Percentiles rank a stretch among this genome's conserved stretches.
Evolutionary conservation across 1,284 basidiomycete genomes (phyloP).

Genomic region (Cystobasidium pallidum): DNA sequence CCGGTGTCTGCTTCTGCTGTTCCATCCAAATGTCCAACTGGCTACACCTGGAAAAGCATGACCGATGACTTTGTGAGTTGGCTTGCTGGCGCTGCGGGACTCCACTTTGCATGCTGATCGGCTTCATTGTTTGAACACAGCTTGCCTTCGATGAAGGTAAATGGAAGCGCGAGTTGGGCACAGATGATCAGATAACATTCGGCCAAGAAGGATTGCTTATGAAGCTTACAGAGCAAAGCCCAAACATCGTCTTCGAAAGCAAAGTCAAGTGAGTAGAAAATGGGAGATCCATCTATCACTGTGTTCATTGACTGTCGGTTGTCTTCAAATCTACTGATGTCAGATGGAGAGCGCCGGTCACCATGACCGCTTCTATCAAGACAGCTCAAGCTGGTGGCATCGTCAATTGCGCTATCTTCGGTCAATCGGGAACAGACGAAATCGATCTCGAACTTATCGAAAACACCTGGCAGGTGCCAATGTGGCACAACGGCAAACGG

Average conservation of each 20-base stretch:
- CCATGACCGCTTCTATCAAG: conserved; percentile 22
- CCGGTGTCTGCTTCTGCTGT: background rate
- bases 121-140: background rate
- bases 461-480: conserved; percentile 13
- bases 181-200: conserved; percentile 7
- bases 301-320: background rate
- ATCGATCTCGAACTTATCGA: conserved; percentile 38
- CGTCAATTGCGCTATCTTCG: conserved; percentile 31
- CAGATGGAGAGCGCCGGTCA: conserved; percentile 19
- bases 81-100: background rate
- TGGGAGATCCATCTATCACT: background rate
- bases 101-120: background rate
- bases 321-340: no score
- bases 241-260: conserved; percentile 16
- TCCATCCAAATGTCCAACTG: background rate
- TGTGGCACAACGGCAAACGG: conserved; percentile 37
- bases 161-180: conserved; percentile 16
- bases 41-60: background rate
- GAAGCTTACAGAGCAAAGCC: conserved; percentile 10
- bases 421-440: conserved; percentile 28
- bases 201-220: conserved; percentile 34
- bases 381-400: conserved; percentile 27
- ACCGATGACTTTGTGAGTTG: conserved; percentile 21
- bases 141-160: conserved; percentile 9
- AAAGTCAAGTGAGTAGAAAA: background rate